These are phyloP conservation scores for Arthroderma sp. DNA, from an alignment of 2,329 filamentous ascomycete species.

Conservation along the genomic window DNA sequence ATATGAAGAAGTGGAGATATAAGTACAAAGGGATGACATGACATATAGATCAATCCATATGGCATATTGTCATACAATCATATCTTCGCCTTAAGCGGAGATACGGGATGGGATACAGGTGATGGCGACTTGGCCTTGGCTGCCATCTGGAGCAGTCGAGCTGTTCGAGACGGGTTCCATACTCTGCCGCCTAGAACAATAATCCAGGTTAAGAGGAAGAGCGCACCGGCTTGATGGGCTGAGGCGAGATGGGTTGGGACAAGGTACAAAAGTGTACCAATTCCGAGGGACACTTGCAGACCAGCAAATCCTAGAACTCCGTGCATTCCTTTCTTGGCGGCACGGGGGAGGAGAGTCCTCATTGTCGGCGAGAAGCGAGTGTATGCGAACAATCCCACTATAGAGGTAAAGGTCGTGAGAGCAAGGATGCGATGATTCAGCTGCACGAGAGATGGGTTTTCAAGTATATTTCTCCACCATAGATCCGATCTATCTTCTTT, in stretches of 20 bases:
- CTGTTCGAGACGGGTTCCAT: slow-evolving; percentile 55
- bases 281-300: slow-evolving; percentile 73
- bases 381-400: slow-evolving; percentile 71
- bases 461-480: slow-evolving; percentile 94
- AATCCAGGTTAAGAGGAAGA: slow-evolving; percentile 71
- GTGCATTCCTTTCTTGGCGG: slow-evolving; percentile 54
- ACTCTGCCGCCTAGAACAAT: slow-evolving; percentile 67
- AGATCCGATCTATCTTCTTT: slow-evolving; percentile 66
- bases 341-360: slow-evolving; percentile 41
- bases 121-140: slow-evolving; percentile 18
- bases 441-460: slow-evolving; percentile 92
- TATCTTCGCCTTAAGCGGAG: neutral
- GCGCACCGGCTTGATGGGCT: slow-evolving; percentile 78
- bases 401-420: slow-evolving; percentile 70
- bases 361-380: slow-evolving; percentile 54
- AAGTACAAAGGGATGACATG: slow-evolving; percentile 14
- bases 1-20: slow-evolving; percentile 11
- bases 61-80: neutral
- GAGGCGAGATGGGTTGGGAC: slow-evolving; percentile 81
- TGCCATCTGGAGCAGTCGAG: slow-evolving; percentile 43
- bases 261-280: slow-evolving; percentile 83
- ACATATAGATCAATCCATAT: neutral
- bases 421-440: slow-evolving; percentile 90
- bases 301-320: slow-evolving; percentile 73
- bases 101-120: neutral